Base-by-base conservation (phyloP, 805 yeast species). In the Ogataea angusta region DNA sequence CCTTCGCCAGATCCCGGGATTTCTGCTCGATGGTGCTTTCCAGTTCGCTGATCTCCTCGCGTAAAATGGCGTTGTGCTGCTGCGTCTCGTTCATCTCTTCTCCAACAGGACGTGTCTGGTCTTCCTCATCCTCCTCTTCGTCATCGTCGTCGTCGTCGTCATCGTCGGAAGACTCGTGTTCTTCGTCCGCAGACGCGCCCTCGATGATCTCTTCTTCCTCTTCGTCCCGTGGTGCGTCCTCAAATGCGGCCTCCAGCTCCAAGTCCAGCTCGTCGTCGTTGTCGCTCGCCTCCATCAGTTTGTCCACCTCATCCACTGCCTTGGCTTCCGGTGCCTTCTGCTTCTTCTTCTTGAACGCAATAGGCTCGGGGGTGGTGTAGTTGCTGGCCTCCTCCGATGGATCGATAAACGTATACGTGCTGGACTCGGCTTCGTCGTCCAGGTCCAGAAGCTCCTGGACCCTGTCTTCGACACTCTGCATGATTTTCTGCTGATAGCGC, bases 391-490 rank as follows among this genome's bases (percentile, higher is more conserved):
- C 43, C 57, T 68, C 40, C 48, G 64, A 33, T 32, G 73, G 73
- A 40, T 82, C 89, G 2, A 88, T 70, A 38, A 88, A 69, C 55
- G 90, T 96, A 55, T 81, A 88, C 26, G 74, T 75, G 18, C 83
- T 75, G 32, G 82, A 87, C 58, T 86, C 90, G 1, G 97, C 95
- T 43, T 83, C 89, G 27, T 76, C 85, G 59, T 91, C 99, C 33
- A 79, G 64, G 46, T 76, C 69, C 22, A 91, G 68, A 37, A 91
- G 66, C 56, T 82, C 87, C 43, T 85, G 85, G 4, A 91, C 96
- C 40, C 77, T 78, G 26, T 75, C 74, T 49, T 91, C 96, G 6
- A 88, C 80, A 47, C 79, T 80, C 42, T 87, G 85, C 56, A 89
- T 78, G 17, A 85, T 80, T 30, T 81, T 70, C 38, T 80, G 81